A percentile compares a stretch with the other conserved stretches of the same genome.
Conservation (phyloP, 345 rosid genomes). For the thale cress (Arabidopsis thaliana) region DNA sequence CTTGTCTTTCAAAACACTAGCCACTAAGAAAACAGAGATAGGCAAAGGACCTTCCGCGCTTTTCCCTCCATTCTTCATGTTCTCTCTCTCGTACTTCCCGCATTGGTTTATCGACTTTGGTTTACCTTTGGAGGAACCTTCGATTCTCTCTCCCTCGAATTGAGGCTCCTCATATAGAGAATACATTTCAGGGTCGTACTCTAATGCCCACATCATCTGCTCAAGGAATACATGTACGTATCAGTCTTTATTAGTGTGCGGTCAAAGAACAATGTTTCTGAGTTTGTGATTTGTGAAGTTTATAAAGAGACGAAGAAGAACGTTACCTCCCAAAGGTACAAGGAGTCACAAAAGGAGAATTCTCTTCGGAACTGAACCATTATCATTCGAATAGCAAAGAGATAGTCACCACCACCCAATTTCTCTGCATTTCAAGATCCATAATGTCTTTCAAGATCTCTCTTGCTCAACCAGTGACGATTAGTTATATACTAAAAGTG, state of each 20-base stretch:
- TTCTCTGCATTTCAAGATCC: constrained; percentile 59
- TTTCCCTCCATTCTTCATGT: constrained; percentile 64
- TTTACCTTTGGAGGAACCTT: constrained; percentile 62
- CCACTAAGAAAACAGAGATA: constrained; percentile 92
- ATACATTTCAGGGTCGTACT: constrained; percentile 87
- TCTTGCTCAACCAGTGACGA: neutral
- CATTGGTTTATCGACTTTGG: constrained; percentile 66
- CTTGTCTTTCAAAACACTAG: constrained; percentile 95
- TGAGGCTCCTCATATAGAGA: constrained; percentile 71
- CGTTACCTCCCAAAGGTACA: constrained; percentile 97
- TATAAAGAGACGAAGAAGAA: constrained; percentile 19
- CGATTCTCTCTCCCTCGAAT: constrained; percentile 50
- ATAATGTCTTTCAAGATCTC: neutral
- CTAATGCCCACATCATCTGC: constrained; percentile 99
- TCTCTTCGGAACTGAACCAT: constrained; percentile 97
- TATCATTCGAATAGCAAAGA: constrained; percentile 95
- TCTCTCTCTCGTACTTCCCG: constrained; percentile 91
- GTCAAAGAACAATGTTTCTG: neutral
- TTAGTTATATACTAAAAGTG: neutral
- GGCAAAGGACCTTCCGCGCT: constrained; percentile 77
- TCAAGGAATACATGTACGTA: neutral
- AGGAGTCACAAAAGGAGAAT: constrained; percentile 92
- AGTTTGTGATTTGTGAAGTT: neutral
- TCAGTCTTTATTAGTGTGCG: neutral
- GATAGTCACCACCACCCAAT: constrained; percentile 95